phyloP scores from a whole-genome alignment of 768 basidiomycete species.

The Dictyophora rubrovolvata region DNA sequence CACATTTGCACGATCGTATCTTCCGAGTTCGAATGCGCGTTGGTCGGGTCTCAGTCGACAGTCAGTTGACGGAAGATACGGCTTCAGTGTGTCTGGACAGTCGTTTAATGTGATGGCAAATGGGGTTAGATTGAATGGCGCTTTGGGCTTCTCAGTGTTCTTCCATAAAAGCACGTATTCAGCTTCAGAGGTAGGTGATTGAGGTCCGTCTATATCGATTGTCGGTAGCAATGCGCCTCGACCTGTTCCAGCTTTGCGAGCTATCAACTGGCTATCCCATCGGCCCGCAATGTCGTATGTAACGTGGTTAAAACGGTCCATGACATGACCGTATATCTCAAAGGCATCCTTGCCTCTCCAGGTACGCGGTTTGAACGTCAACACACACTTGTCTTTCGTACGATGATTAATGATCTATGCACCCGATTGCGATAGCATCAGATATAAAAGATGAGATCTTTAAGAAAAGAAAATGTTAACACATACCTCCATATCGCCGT shows the following conservation, averaged over 20 bases:
- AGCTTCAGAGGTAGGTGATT: slow-evolving; percentile 28
- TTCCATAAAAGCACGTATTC: slow-evolving; percentile 81
- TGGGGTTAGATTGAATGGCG: slow-evolving; percentile 92
- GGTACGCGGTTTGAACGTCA: slow-evolving; percentile 93
- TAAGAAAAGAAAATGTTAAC: too few relatives aligned
- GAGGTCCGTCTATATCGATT: slow-evolving; percentile 37
- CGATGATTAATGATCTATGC: slow-evolving; percentile 79
- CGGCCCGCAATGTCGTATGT: slow-evolving; percentile 88
- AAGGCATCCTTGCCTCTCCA: slow-evolving; percentile 89
- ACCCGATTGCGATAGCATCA: too few relatives aligned
- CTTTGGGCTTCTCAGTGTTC: slow-evolving; percentile 73
- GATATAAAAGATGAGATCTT: too few relatives aligned
- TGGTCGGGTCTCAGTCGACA: slow-evolving; percentile 90
- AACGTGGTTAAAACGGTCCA: slow-evolving; percentile 50
- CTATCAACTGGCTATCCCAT: slow-evolving; percentile 93
- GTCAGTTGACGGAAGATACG: slow-evolving; percentile 80
- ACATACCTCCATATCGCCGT: slow-evolving; percentile 88
- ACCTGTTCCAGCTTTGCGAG: slow-evolving; percentile 46
- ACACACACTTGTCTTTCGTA: slow-evolving; percentile 73
- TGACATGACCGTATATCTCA: slow-evolving; percentile 83
- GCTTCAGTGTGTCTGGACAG: slow-evolving; percentile 59
- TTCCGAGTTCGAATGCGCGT: slow-evolving; percentile 84
- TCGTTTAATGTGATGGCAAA: slow-evolving; percentile 91
- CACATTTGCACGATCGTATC: slow-evolving; percentile 74
- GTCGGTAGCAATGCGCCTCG: slow-evolving; percentile 63